Conservation (phyloP, 108 stramenopile species). For the Pinguiococcus pyrenoidosus region DNA sequence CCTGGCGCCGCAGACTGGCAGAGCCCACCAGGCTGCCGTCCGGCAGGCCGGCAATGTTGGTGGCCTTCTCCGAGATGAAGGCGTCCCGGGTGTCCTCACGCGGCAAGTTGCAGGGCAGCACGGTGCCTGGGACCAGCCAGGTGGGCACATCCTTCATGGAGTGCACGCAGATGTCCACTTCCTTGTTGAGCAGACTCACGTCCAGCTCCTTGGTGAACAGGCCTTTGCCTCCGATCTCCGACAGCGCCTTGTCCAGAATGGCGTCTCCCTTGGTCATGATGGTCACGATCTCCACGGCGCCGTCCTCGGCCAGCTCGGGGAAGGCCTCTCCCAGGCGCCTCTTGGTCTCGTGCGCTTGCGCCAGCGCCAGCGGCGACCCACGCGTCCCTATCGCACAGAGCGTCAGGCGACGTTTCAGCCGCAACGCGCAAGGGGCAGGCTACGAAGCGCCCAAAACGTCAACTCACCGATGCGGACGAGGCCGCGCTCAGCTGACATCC, state of each 20-base stretch:
- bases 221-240: slow-evolving; percentile 98
- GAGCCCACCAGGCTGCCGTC: slow-evolving; percentile 89
- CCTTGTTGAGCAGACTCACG: slow-evolving; percentile 71
- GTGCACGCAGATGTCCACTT: slow-evolving; percentile 99
- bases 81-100: slow-evolving; percentile 96
- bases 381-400: slow-evolving; percentile 95
- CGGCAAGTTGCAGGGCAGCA: slow-evolving; percentile 89
- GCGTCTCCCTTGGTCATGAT: slow-evolving; percentile 98
- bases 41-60: slow-evolving; percentile 67
- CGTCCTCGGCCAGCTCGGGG: slow-evolving; percentile 77
- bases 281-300: slow-evolving; percentile 88
- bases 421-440: too few relatives aligned
- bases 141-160: slow-evolving; percentile 99
- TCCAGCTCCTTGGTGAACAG: slow-evolving; percentile 99
- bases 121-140: slow-evolving; percentile 88
- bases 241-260: slow-evolving; percentile 94
- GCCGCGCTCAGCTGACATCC: too few relatives aligned
- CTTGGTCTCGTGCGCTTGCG: slow-evolving; percentile 90
- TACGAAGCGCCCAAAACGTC: too few relatives aligned
- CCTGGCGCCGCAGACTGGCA: slow-evolving; percentile 90
- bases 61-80: slow-evolving; percentile 67
- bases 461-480: too few relatives aligned
- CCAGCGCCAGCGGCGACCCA: slow-evolving; percentile 91
- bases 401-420: too few relatives aligned
- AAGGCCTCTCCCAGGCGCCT: slow-evolving; percentile 68